Conservation (phyloP, 495 filamentous ascomycete species). For the Trichoderma erinaceum region DNA sequence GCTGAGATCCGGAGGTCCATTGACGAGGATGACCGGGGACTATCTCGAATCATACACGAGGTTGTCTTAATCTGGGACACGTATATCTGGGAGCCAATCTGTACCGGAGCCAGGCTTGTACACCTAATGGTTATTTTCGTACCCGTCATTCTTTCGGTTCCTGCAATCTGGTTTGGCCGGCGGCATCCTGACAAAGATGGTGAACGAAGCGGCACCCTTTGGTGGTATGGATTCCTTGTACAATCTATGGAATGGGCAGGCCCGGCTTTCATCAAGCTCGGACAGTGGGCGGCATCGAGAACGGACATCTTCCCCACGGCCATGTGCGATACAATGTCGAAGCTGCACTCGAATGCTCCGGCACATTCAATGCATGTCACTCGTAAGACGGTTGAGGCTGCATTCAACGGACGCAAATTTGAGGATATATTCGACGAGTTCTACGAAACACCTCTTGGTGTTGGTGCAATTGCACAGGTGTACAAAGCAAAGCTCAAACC, state of each 20-base stretch:
- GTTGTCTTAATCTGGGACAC: slow-evolving; percentile 58
- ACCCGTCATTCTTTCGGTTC: slow-evolving; percentile 75
- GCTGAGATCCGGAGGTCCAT: slow-evolving; percentile 66
- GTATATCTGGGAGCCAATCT: slow-evolving; percentile 80
- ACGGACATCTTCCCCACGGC: slow-evolving; percentile 96
- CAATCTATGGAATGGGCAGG: slow-evolving; percentile 88
- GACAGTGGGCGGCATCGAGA: slow-evolving; percentile 97
- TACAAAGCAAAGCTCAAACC: slow-evolving; percentile 92
- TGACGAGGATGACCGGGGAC: slow-evolving; percentile 50
- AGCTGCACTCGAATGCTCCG: slow-evolving; percentile 87
- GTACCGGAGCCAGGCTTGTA: slow-evolving; percentile 78
- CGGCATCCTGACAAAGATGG: slow-evolving; percentile 53
- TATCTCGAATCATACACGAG: slow-evolving; percentile 46
- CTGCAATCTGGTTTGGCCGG: slow-evolving; percentile 71
- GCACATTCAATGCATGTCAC: slow-evolving; percentile 81
- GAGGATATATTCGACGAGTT: slow-evolving; percentile 98
- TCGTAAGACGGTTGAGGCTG: slow-evolving; percentile 67
- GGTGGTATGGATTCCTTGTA: slow-evolving; percentile 94
- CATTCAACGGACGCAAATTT: slow-evolving; percentile 74
- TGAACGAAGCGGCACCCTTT: slow-evolving; percentile 72
- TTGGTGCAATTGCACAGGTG: slow-evolving; percentile 95
- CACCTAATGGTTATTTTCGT: slow-evolving; percentile 85
- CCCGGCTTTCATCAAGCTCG: slow-evolving; percentile 98
- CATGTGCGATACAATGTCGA: slow-evolving; percentile 89
- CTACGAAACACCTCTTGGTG: slow-evolving; percentile 80